phyloP scores from a whole-genome alignment of 805 yeast genomes.

The Candida vaughaniae region DNA sequence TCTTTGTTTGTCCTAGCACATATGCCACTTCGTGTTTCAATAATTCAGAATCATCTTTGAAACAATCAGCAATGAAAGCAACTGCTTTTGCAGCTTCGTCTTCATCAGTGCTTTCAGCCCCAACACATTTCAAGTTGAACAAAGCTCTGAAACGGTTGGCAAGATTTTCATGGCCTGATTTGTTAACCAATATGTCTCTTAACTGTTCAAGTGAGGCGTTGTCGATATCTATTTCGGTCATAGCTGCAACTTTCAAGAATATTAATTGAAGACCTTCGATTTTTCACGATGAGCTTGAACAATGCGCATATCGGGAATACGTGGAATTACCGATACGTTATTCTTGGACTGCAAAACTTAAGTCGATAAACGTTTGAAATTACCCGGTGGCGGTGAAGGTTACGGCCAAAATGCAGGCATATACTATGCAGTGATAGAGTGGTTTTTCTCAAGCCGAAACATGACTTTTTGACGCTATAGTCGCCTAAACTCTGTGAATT shows the following conservation, averaged over 20 bases:
- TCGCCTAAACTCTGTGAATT: too few relatives aligned
- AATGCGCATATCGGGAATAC: neutral
- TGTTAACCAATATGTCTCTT: constrained; percentile 68
- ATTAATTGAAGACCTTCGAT: constrained; percentile 1
- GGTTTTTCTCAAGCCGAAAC: too few relatives aligned
- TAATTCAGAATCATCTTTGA: constrained; percentile 78
- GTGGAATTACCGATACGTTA: neutral
- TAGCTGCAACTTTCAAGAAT: too few relatives aligned
- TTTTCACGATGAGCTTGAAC: constrained; percentile 9
- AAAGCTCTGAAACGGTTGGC: constrained; percentile 92
- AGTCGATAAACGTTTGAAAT: too few relatives aligned
- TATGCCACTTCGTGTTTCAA: constrained; percentile 98
- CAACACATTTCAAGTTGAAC: constrained; percentile 84
- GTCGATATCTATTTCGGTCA: constrained; percentile 40
- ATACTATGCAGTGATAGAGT: too few relatives aligned
- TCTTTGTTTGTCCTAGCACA: constrained; percentile 93
- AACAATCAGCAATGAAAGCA: constrained; percentile 81
- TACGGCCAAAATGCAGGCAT: too few relatives aligned
- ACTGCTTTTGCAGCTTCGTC: constrained; percentile 65
- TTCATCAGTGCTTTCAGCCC: constrained; percentile 61
- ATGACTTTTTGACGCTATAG: too few relatives aligned
- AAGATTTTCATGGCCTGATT: constrained; percentile 65
- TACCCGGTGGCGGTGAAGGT: too few relatives aligned
- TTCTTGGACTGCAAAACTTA: too few relatives aligned
- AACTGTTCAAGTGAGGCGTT: constrained; percentile 56